Base-by-base conservation (phyloP, 2,329 filamentous ascomycete genomes). In the Dactylellina sp. region DNA sequence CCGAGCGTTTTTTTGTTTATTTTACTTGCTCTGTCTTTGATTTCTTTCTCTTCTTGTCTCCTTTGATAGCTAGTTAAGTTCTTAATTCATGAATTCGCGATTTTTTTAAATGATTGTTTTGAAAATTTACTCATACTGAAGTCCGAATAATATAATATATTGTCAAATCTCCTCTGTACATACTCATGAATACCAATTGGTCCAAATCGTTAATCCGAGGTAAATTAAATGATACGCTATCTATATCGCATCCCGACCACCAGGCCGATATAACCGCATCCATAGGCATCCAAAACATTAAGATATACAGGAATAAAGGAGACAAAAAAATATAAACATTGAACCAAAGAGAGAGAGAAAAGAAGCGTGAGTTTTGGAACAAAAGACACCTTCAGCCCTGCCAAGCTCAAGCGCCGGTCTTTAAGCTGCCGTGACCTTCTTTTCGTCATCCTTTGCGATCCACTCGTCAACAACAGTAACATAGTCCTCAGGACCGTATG, bases 401-500 rank as follows among this genome's bases (percentile, higher is more conserved):
- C 24, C 47, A 32, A 32, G 9, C 28, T 32, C 28, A 32, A 32
- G 28, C 28, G 9, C 22, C 39, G 14, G 4, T 42, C 12, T 32
- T 35, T 16, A 71, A 52, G 50, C 18, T 12, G 20, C 22, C 20
- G 28, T 40, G 22, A 7, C 16, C 47, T 18, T 37, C 25, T 44
- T 39, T 11, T 64, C 46, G 32, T 74, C 75, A 40, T 68, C 49
- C 68, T 77, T 79, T 75, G 84, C 83, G 63, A 78, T 57, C 84
- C 85, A 89, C 79, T 89, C 87, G 0, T 82, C 82, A 7, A 86
- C 81, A 20, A 89, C 76, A 0, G 83, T 82, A 49, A 79, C 79
- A 77, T 89, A 89, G 76, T 90, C 87, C 59, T 84, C 83, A 1
- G 86, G 84, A 0, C 85, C 84, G 79, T 90, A 90, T 1, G 87